These are phyloP conservation scores for Aspergillus carlsbadensis DNA, from an alignment of 495 filamentous ascomycete species.

Conservation along the genomic window DNA sequence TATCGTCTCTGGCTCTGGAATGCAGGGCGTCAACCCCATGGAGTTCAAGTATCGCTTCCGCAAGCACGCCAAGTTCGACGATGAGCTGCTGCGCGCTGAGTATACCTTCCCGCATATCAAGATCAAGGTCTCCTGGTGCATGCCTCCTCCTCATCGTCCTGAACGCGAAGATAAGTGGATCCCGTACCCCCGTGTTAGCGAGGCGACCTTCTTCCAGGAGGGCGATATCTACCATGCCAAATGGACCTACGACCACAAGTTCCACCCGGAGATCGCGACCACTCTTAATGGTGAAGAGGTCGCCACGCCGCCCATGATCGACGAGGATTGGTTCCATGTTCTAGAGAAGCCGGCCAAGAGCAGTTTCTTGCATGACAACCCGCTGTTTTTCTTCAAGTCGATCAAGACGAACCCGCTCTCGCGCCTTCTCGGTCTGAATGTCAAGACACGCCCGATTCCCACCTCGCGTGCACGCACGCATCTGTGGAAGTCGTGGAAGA, in stretches of 20 bases:
- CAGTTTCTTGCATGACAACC: slow-evolving; percentile 55
- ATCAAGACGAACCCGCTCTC: slow-evolving; percentile 42
- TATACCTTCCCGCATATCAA: slow-evolving; percentile 53
- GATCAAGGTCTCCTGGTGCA: slow-evolving; percentile 55
- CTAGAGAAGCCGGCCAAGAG: slow-evolving; percentile 54
- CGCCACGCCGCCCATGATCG: slow-evolving; percentile 55
- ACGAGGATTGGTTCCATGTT: slow-evolving; percentile 53
- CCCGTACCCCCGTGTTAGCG: slow-evolving; percentile 54
- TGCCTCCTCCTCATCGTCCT: slow-evolving; percentile 47
- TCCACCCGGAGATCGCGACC: slow-evolving; percentile 55
- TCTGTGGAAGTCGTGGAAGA: slow-evolving; percentile 64
- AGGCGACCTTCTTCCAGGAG: slow-evolving; percentile 54
- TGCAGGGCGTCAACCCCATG: slow-evolving; percentile 51
- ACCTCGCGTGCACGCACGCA: slow-evolving; percentile 57
- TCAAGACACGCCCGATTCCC: slow-evolving; percentile 49
- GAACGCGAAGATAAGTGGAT: slow-evolving; percentile 59
- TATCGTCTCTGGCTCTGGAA: slow-evolving; percentile 50
- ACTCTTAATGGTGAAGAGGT: slow-evolving; percentile 53
- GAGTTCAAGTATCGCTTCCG: slow-evolving; percentile 56
- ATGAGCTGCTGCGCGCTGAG: slow-evolving; percentile 56
- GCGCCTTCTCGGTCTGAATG: slow-evolving; percentile 44
- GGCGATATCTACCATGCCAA: slow-evolving; percentile 48
- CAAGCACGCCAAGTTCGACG: slow-evolving; percentile 52
- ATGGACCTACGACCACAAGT: slow-evolving; percentile 62
- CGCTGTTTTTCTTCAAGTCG: slow-evolving; percentile 50